Base-by-base conservation (phyloP, 768 basidiomycete species). In the Chalciporus piperatus region DNA sequence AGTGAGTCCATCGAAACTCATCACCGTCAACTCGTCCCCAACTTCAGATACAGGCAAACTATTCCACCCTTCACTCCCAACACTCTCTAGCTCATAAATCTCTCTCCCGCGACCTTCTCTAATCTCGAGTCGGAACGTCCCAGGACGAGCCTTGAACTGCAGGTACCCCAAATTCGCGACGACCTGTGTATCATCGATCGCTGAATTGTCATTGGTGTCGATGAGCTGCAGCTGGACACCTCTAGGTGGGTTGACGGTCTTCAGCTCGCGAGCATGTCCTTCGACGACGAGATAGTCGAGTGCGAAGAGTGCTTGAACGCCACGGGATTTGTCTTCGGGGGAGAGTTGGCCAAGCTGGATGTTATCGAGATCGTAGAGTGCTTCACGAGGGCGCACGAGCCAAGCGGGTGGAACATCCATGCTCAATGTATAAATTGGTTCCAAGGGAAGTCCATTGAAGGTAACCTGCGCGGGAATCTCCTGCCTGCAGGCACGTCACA, bases 141-240 rank as follows among this genome's bases (percentile, higher is more conserved):
- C 97, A 1, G 97, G 97, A 48, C 81, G 88, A 1, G 90, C 87
- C 66, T 92, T 93, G 74, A 98, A 94, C 65, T 99, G 97, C 48
- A 98, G 72, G 69, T 99, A 99, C 2, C 97, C 97, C 6, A 98
- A 74, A 65, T 98, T 99, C 5, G 89, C 92, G 48, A 97, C 91
- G 35, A 98, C 86, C 51, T 85, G 88, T 0, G 97, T 98, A 59
- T 97, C 94, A 7, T 89, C 91, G 13, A 95, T 74, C 23, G 56
- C 44, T 12, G 67, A 69, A 10, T 60, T 63, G 45, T 74, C 64
- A 5, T 78, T 71, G 23, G 72, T 66, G 12, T 70, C 73, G 3
- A 80, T 73, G 1, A 99, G 81, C 62, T 97, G 87, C 2, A 99
- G 79, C 59, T 98, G 96, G 3, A 98, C 75, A 6, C 97, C 97